Evolutionary conservation across 257 asterid genomes (phyloP).

Genomic region (Nicotiana knightiana): DNA sequence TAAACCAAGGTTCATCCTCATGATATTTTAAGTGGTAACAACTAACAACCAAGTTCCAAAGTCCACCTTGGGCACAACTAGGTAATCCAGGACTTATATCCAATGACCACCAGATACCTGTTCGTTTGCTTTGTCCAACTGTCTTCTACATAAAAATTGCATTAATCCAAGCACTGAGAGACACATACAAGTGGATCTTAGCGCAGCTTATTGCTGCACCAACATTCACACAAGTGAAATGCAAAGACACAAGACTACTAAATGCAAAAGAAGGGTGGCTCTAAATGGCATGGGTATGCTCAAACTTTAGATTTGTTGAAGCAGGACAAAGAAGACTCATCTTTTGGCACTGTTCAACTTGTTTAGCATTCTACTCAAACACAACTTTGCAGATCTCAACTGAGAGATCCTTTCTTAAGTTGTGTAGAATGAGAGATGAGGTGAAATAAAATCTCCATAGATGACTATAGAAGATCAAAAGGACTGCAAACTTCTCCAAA

Average conservation of each 20-base stretch:
- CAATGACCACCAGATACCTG: not conserved
- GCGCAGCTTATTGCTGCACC: not conserved
- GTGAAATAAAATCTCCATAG: not conserved
- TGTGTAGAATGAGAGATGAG: not conserved
- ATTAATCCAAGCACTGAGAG: not conserved
- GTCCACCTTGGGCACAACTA: not conserved
- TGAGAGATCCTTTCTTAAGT: not conserved
- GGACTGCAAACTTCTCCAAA: not conserved
- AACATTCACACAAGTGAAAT: not conserved
- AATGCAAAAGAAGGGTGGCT: not conserved
- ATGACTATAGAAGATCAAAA: not conserved
- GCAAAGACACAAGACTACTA: not conserved
- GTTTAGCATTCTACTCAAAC: not conserved
- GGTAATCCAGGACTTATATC: not conserved
- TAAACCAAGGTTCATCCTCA: not conserved
- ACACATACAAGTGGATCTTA: not conserved
- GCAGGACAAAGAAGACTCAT: not conserved
- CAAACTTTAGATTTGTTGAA: not conserved
- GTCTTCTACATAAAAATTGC: not conserved
- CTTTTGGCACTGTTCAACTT: not conserved
- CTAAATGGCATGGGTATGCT: not conserved
- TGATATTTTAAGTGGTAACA: not conserved
- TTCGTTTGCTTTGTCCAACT: slow-evolving; percentile 1
- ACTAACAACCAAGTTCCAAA: not conserved
- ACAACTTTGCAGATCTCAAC: not conserved